Evolutionary conservation across 2,329 filamentous ascomycete genomes (phyloP).

Genomic region (Aspergillus jensenii): DNA sequence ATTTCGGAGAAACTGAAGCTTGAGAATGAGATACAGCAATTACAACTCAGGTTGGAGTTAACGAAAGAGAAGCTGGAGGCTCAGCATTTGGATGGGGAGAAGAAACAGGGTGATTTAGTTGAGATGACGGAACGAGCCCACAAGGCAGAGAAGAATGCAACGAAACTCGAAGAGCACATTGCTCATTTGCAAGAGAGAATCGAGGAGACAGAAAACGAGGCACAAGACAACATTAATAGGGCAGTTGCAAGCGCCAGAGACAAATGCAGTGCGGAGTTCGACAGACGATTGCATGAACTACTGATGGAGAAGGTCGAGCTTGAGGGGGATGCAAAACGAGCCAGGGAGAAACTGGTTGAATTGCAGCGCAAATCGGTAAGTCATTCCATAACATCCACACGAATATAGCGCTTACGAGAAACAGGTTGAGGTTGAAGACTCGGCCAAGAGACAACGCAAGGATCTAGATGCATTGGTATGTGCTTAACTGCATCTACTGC

Average conservation of each 20-base stretch:
- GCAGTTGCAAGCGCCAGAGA: constrained; percentile 30
- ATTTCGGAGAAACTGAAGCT: constrained; percentile 25
- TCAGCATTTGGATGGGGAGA: constrained; percentile 21
- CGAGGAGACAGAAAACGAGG: constrained; percentile 21
- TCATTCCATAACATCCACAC: background rate
- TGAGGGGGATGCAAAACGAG: constrained; percentile 16
- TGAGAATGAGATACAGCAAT: constrained; percentile 24
- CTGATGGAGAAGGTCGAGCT: constrained; percentile 26
- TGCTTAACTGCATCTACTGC: background rate
- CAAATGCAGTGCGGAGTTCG: constrained; percentile 28
- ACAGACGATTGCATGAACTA: constrained; percentile 28
- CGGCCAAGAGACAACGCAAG: constrained; percentile 11
- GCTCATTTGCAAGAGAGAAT: constrained; percentile 20
- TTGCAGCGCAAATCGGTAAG: constrained; percentile 27
- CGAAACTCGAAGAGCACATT: constrained; percentile 24
- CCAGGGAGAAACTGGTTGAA: constrained; percentile 22
- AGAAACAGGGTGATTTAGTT: constrained; percentile 19
- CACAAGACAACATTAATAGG: constrained; percentile 32
- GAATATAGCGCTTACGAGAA: constrained; percentile 15
- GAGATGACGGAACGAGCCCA: constrained; percentile 19
- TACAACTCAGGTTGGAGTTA: constrained; percentile 17
- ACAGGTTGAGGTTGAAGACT: constrained; percentile 21
- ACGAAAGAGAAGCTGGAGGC: constrained; percentile 15
- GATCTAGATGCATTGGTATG: constrained; percentile 22
- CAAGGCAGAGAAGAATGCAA: constrained; percentile 17